phyloP scores from a whole-genome alignment of 768 basidiomycete genomes.

The Paxillus rubicundulus region DNA sequence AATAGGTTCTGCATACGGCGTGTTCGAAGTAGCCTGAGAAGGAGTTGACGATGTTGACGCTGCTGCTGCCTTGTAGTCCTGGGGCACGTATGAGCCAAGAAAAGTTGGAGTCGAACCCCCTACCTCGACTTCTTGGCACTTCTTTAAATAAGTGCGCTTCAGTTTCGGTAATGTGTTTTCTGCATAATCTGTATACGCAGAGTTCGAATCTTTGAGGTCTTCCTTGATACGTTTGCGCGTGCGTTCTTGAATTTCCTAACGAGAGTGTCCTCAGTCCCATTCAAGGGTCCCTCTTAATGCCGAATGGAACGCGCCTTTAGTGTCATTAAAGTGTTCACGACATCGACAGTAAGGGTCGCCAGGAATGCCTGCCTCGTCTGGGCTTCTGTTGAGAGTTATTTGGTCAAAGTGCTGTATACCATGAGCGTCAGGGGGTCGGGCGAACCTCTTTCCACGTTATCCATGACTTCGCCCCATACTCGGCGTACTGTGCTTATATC shows the following conservation, averaged over 20 bases:
- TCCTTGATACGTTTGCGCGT: slow-evolving; percentile 92
- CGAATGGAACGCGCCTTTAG: slow-evolving; percentile 51
- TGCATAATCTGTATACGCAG: slow-evolving; percentile 77
- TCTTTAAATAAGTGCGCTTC: slow-evolving; percentile 76
- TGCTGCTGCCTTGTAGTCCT: slow-evolving; percentile 65
- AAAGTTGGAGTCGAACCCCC: slow-evolving; percentile 12
- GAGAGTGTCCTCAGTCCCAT: background rate
- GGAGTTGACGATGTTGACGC: slow-evolving; percentile 33
- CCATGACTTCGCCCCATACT: slow-evolving; percentile 83
- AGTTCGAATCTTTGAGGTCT: slow-evolving; percentile 77
- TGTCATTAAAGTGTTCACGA: slow-evolving; percentile 63
- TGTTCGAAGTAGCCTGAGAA: slow-evolving; percentile 26
- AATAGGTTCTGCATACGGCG: slow-evolving; percentile 33
- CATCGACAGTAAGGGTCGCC: slow-evolving; percentile 63
- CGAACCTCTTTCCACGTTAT: slow-evolving; percentile 80
- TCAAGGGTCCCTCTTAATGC: background rate
- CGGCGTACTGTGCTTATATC: slow-evolving; percentile 62
- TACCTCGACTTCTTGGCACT: slow-evolving; percentile 87
- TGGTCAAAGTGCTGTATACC: background rate
- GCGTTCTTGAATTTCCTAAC: slow-evolving; percentile 84
- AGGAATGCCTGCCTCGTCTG: slow-evolving; percentile 81
- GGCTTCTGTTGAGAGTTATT: slow-evolving; percentile 52
- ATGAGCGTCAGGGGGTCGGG: slow-evolving; percentile 1
- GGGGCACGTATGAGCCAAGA: slow-evolving; percentile 7
- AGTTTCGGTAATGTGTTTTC: slow-evolving; percentile 78